Base-by-base conservation (phyloP, 202 grass and related monocot species). In the Carex arenaria region DNA sequence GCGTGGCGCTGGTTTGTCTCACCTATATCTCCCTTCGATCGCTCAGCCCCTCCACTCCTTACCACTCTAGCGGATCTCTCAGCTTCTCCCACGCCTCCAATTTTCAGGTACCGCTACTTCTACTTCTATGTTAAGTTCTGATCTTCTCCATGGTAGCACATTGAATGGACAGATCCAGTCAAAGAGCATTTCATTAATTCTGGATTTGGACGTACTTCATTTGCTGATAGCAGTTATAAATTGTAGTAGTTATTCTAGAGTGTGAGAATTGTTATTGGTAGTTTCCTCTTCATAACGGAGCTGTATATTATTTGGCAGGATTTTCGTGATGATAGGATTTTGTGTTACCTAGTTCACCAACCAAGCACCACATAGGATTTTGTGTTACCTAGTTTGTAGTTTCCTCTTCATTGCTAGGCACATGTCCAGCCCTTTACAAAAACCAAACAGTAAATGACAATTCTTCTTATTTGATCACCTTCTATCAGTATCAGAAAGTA, bases 11-110 rank as follows among this genome's bases (percentile, higher is more conserved):
- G 5, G 3, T 82, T 19, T 54, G 45, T 32, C 26, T 82, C 38
- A 56, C 62, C 64, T 82, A 67, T 67, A 26, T 82, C 64, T 82
- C 80, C 38, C 42, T 82, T 23, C 80, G 45, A 47, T 82, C 80
- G 10, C 34, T 81, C 38, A 13, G 19, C 38, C 78, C 78, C 36
- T 18, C 61, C 45, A 63, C 85, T 79, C 45, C 64, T 62, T 51
- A 23, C n/a, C 40, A 22, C 80, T 65, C 61, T 34, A 18, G 5
- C 10, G 45, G 26, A 51, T 82, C 80, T 54, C 22, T 69, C 23
- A 30, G 47, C 47, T 52, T 53, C 26, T 82, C 80, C 80, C 14
- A 55, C 19, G 43, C 63, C 78, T 65, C 18, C 36, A 65, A 63
- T 64, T 13, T 1, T 22, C 60, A 47, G 79, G 61, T 67, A 66